These are phyloP conservation scores for Monilinia fructicola DNA, from an alignment of 2,329 filamentous ascomycete genomes.

Conservation along the genomic window DNA sequence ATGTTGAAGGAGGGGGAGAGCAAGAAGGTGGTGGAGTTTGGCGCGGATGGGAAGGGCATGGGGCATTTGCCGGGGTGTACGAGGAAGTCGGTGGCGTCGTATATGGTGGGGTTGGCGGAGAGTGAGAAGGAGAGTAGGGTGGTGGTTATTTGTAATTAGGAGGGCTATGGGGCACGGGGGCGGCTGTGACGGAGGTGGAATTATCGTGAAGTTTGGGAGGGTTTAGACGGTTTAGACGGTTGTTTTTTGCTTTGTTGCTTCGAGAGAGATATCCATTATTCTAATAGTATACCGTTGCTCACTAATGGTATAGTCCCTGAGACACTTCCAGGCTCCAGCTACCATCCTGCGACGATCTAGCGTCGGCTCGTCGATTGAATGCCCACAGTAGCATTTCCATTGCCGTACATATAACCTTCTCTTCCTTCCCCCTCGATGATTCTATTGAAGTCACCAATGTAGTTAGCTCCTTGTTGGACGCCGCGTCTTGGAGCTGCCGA, in stretches of 20 bases:
- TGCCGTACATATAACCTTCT: not conserved
- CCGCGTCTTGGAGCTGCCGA: not conserved
- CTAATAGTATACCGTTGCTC: not conserved
- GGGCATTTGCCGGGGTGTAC: constrained; percentile 26
- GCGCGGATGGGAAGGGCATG: constrained; percentile 36
- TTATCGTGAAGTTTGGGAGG: not conserved
- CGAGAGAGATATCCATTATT: constrained; percentile 16
- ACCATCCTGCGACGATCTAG: not conserved
- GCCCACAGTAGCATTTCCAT: not conserved
- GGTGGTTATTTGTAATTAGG: constrained; percentile 22
- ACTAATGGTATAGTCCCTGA: not conserved
- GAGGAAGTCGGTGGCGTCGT: constrained; percentile 44
- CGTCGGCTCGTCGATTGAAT: not conserved
- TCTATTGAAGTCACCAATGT: too few relatives aligned
- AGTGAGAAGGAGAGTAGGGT: constrained; percentile 1
- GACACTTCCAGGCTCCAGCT: not conserved
- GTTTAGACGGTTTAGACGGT: constrained; percentile 3
- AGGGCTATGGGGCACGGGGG: not conserved
- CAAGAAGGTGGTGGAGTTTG: constrained; percentile 24
- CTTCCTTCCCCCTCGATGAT: too few relatives aligned
- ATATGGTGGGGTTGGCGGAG: constrained; percentile 44
- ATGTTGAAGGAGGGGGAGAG: constrained; percentile 29
- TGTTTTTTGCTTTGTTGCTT: not conserved
- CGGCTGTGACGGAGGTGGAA: too few relatives aligned
- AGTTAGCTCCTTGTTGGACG: not conserved